Base-by-base conservation (phyloP, 2,329 filamentous ascomycete species). In the Hypocreales sp. region DNA sequence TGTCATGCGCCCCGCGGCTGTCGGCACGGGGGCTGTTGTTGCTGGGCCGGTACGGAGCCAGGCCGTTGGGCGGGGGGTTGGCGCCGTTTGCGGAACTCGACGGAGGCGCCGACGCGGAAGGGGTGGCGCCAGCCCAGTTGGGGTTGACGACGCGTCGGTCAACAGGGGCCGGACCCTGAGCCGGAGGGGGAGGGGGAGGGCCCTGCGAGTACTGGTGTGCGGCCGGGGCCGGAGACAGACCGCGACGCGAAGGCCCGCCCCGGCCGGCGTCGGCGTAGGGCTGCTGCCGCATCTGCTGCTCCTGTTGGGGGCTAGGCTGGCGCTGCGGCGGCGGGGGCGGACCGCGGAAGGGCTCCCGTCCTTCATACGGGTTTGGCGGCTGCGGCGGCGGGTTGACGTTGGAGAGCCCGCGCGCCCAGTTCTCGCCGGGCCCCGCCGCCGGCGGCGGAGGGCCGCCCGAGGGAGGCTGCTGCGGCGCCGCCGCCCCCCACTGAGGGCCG, bases 401-500 rank as follows among this genome's bases (percentile, higher is more conserved):
- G 33, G 79, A 81, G 34, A 92, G 67, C 31, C 80, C 67, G 28
- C 62, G 58, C 53, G 67, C 72, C 40, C 64, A 63, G 38, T 63
- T 70, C 15, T 63, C 57, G n/a, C 63, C 62, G 17, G 59, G 56
- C 20, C 60, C 61, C 5, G 56, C 68, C 12, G 74, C 67, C 30
- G 75, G 75, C 19, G 75, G 75, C 33, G 69, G 67, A 31, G 72
- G 75, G 21, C 69, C 67, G 57, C 39, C 48, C 47, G 42, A 51
- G 40, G 45, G 44, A 29, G 55, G 53, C 33, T 65, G 63, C 26
- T 72, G 70, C 23, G n/a, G n/a, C n/a, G 74, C 70, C 26, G 83
- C 80, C 32, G 76, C 79, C 35, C 80, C 81, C 87, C 87, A 95
- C 49, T 92, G 80, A 36, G 84, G 86, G 8, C 80, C 82, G 38